Evolutionary conservation across 805 yeast genomes (phyloP).

Genomic region (Nakazawaea siamensis): DNA sequence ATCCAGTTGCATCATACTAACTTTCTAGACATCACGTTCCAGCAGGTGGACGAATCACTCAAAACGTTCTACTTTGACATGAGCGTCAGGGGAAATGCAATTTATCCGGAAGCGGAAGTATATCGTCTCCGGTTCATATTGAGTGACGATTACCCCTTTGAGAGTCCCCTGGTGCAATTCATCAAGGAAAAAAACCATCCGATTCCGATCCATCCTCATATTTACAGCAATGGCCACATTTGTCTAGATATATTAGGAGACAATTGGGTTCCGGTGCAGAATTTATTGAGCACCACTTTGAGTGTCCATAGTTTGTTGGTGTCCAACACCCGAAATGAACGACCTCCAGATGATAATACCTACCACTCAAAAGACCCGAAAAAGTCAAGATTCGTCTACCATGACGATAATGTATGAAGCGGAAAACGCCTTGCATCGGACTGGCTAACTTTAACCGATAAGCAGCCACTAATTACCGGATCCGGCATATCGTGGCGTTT

Average conservation of each 20-base stretch:
- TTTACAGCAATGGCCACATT: constrained; percentile 73
- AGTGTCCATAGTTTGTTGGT: constrained; percentile 61
- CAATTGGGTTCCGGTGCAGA: constrained; percentile 62
- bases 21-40: constrained; percentile 20
- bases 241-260: constrained; percentile 59
- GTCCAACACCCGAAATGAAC: constrained; percentile 33
- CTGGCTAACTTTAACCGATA: too few species aligned
- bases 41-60: constrained; percentile 21
- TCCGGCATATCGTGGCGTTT: too few species aligned
- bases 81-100: constrained; percentile 23
- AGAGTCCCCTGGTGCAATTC: constrained; percentile 50
- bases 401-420: constrained; percentile 51
- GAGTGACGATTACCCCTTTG: constrained; percentile 44
- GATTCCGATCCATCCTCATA: constrained; percentile 68
- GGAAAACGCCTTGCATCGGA: too few species aligned
- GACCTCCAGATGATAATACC: constrained; percentile 49
- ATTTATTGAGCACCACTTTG: constrained; percentile 36
- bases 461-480: too few species aligned
- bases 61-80: constrained; percentile 28
- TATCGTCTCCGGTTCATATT: constrained; percentile 37
- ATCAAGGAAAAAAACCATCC: constrained; percentile 17
- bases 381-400: constrained; percentile 39
- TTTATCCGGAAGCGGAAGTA: constrained; percentile 25
- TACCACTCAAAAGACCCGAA: constrained; percentile 48
- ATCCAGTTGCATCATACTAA: constrained; percentile 3